Conservation (phyloP, 805 yeast species). For the Saturnispora zaruensis region DNA sequence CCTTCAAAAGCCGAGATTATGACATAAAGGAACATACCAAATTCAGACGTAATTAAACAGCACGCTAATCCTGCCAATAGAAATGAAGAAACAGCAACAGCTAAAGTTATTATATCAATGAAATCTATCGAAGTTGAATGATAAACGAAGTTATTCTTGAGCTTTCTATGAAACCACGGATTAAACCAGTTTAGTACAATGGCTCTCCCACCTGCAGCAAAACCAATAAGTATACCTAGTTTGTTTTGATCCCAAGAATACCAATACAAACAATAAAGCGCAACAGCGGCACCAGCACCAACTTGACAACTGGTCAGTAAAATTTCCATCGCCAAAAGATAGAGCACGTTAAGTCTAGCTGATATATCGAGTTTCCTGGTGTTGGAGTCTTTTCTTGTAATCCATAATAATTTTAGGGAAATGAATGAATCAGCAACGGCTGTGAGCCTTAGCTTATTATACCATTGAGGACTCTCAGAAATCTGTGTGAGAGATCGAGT, state of each 20-base stretch:
- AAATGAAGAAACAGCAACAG: conserved; percentile 9
- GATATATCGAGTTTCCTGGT: conserved; percentile 20
- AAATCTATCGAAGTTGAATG: conserved; percentile 41
- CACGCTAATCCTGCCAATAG: conserved; percentile 22
- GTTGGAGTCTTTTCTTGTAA: conserved; percentile 29
- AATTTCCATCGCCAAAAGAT: conserved; percentile 41
- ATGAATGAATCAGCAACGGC: conserved; percentile 11
- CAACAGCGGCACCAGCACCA: conserved; percentile 34
- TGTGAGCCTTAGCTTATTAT: conserved; percentile 10
- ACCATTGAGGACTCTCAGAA: conserved; percentile 2
- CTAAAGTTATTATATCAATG: conserved; percentile 20
- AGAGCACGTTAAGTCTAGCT: conserved; percentile 40
- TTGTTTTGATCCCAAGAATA: conserved; percentile 48
- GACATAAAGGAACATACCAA: conserved; percentile 26
- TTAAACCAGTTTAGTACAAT: conserved; percentile 40
- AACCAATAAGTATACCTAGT: conserved; percentile 48
- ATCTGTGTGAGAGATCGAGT: conserved; percentile 2
- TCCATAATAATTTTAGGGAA: conserved; percentile 40
- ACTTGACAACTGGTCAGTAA: conserved; percentile 32
- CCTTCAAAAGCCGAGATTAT: conserved; percentile 40
- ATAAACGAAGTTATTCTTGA: conserved; percentile 30
- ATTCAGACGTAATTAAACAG: conserved; percentile 32
- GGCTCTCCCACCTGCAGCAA: conserved; percentile 43
- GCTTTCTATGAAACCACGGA: conserved; percentile 37
- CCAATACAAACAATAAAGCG: conserved; percentile 44